Evolutionary conservation across 257 asterid genomes (phyloP), one percentile per base, ranked within the genome.

Genomic region (Gentiana dahurica): DNA sequence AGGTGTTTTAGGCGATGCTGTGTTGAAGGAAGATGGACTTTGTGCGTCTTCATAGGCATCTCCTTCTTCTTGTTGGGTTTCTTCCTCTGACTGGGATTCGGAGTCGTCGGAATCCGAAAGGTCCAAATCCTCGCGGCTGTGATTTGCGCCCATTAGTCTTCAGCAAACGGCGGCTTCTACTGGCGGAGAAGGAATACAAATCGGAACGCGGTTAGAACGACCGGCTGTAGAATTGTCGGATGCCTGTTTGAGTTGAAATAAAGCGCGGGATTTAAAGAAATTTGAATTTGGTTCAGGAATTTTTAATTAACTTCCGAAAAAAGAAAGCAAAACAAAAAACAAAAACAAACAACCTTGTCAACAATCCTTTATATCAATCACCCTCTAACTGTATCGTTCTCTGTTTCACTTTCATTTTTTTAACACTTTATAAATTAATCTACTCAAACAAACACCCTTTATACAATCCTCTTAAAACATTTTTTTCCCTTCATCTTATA

Each of bases 21-120:
- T 56, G 68, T 65, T 75, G 49, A 79, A 69, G 41, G 95, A 84
- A 4, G 83, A 71, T n/a, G 93, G 97, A 43, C 94, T 82, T 57
- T 55, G 63, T 33, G 78, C 71, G 54, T 72, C 78, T 36, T 79
- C 82, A 65, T 73, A 89, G 57, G 55, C 50, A 12, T 73, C 83
- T 57, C 59, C 76, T 49, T 68, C 74, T 5, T 65, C 81, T 1
- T 55, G 68, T 6, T 53, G 46, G 75, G 55, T n/a, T 69, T 77
- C 64, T 54, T 72, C 12, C 35, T 76, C 66, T 43, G 71, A 13
- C 35, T 68, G 79, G 49, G 82, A 67, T 47, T 85, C 95, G 12
- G 84, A 39, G 0, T 89, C 97, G 8, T 89, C 95, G 4, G 87
- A 68, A 54, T 80, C 95, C 11, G 93, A 82, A 66, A 82, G 84